Evolutionary conservation across 345 rosid species (phyloP), one percentile per base, ranked within the genome.

Genomic region (Eucalyptus lansdowneana): DNA sequence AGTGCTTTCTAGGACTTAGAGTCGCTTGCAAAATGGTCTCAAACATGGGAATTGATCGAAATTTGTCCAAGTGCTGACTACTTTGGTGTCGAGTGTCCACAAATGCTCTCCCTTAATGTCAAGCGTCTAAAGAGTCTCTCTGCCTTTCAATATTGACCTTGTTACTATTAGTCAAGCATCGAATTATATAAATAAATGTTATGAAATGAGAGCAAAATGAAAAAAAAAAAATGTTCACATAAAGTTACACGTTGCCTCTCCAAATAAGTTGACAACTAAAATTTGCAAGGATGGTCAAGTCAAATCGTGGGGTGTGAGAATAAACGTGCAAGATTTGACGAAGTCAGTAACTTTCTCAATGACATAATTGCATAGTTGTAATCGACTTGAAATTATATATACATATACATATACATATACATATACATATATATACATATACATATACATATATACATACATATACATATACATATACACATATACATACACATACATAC

Each of bases 401-500:
- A 21, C 9, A 54, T 54, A 54, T 21, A 54, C 14, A 50, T 6
- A 50, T 6, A 50, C 2, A 5, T 50, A 50, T 14, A 50, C 4
- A 50, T 2, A 50, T 13, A 50, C 0, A 50, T 14, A 12, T 1
- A 49, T 4, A 4, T 37, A 34, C 4, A 37, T 4, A 53, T 53
- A 15, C 7, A 51, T 6, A 51, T 16, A 51, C 3, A 53, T 3
- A 15, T 3, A 16, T 3, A 51, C 2, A 16, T 8, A 50, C 1
- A 14, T 14, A 50, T 16, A 53, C 19, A 53, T 53, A 53, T 31
- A 51, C 2, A 16, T 8, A 54, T 54, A 54, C 8, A 54, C 14
- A 50, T 6, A 50, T 6, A 50, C 2, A 5, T 50, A 50, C 5
- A 50, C 4, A 50, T 2, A 50, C 1, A 13, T 13, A 50, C 0